Evolutionary conservation across 768 basidiomycete genomes (phyloP).

Genomic region (Collybia sp.): DNA sequence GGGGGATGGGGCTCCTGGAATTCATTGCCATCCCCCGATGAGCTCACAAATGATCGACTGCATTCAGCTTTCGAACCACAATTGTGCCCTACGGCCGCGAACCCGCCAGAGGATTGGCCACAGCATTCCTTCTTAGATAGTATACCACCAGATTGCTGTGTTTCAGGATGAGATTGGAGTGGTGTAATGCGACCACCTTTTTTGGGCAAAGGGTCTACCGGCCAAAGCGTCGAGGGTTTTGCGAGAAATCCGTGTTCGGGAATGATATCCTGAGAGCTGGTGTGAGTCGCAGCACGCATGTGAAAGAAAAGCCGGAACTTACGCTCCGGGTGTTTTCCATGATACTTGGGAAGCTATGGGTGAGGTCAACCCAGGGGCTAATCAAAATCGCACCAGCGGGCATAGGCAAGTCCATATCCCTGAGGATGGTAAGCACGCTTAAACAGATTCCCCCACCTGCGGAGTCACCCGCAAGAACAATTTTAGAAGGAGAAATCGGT

Average conservation of each 20-base stretch:
- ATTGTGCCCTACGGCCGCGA: too few relatives aligned
- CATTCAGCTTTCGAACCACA: too few relatives aligned
- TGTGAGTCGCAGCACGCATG: neutral
- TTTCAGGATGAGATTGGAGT: conserved; percentile 29
- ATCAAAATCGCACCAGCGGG: conserved; percentile 78
- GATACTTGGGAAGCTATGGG: conserved; percentile 77
- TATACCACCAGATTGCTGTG: too few relatives aligned
- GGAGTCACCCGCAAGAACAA: conserved; percentile 77
- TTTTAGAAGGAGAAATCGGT: conserved; percentile 58
- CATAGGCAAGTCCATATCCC: conserved; percentile 64
- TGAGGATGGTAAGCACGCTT: conserved; percentile 53
- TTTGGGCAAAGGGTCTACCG: conserved; percentile 34
- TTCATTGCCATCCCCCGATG: conserved; percentile 22
- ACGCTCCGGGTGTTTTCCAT: conserved; percentile 63
- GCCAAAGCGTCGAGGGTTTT: conserved; percentile 58
- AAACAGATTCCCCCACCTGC: conserved; percentile 71
- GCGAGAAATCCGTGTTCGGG: conserved; percentile 58
- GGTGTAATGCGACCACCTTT: conserved; percentile 28
- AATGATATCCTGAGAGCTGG: conserved; percentile 53
- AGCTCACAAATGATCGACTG: neutral
- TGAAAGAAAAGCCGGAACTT: conserved; percentile 8
- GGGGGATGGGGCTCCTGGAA: conserved; percentile 50
- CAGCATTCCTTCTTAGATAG: conserved; percentile 20
- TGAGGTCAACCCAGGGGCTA: conserved; percentile 84
- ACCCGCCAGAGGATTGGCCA: neutral